Conservation (phyloP, 2,329 filamentous ascomycete species). For the Cadophora malorum region DNA sequence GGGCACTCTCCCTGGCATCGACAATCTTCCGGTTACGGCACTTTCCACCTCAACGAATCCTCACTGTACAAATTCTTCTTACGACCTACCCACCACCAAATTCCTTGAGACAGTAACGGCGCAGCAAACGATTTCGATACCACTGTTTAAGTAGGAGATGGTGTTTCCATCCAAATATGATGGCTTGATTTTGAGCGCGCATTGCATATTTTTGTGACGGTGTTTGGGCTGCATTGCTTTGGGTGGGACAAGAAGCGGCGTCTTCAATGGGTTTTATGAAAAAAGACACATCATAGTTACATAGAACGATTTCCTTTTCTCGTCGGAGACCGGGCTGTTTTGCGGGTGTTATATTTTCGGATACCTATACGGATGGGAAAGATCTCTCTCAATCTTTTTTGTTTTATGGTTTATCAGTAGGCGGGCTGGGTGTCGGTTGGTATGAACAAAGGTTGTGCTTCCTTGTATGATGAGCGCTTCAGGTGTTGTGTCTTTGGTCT, state of each 20-base stretch:
- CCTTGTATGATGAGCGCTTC: conserved; percentile 40
- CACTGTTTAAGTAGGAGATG: conserved; percentile 43
- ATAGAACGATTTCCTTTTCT: conserved; percentile 46
- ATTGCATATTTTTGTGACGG: conserved; percentile 45
- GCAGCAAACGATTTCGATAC: conserved; percentile 45
- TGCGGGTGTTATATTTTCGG: conserved; percentile 41
- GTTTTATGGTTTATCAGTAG: conserved; percentile 36
- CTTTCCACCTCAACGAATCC: conserved; percentile 44
- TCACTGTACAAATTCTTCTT: conserved; percentile 45
- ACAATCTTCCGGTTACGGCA: conserved; percentile 41
- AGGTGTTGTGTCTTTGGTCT: conserved; percentile 31
- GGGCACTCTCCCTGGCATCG: conserved; percentile 43
- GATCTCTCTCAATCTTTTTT: conserved; percentile 42
- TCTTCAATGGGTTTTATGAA: conserved; percentile 45
- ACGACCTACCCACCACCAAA: conserved; percentile 34
- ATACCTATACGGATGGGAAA: conserved; percentile 42
- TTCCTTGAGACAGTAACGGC: conserved; percentile 45
- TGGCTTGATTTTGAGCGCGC: conserved; percentile 45
- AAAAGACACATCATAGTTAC: conserved; percentile 44
- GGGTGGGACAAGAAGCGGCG: conserved; percentile 44
- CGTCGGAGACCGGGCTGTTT: conserved; percentile 37
- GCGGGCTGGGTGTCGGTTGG: conserved; percentile 40
- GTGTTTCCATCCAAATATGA: conserved; percentile 40
- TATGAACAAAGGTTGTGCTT: conserved; percentile 41
- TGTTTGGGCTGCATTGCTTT: conserved; percentile 45